Evolutionary conservation across 768 basidiomycete genomes (phyloP), one percentile per base, ranked within the genome.

Genomic region (Boletus rubroflammeus): DNA sequence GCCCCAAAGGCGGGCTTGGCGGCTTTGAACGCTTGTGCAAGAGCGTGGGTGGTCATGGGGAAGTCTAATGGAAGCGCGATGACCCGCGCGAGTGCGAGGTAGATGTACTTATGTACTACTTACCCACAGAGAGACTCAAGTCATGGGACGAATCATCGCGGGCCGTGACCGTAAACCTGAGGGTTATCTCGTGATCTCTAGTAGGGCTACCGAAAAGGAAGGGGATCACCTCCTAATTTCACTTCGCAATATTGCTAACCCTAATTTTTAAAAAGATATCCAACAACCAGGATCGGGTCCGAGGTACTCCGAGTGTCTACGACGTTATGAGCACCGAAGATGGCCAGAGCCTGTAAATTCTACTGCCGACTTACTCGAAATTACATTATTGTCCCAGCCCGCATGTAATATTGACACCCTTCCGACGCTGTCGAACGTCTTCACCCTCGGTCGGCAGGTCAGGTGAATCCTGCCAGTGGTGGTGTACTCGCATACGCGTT

Each of bases 1-100:
- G 79, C 81, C 10, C 86, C 85, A 54, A 88, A 84, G 1, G 85
- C 83, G 21, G 85, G 77, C 58, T 75, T 84, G 59, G 76, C 74
- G 0, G 80, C 72, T 58, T 76, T 77, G 68, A 88, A 76, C 7
- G 78, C 74, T 43, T 73, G 71, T 50, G 81, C 67, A 21, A 87
- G 79, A 5, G 81, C 67, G 66, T 84, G 82, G 26, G 77, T 69
- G 21, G 81, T 67, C 82, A 83, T 84, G 41, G 58, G 35, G 29
- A 56, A 25, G 34, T 50, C 40, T 11, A 13, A n/a, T 29, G 32
- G 40, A 15, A 23, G 21, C 43, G 10, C 9, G 21, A 40, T 51
- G 47, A 15, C 41, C 31, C 31, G 26, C 52, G 5, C 32, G 53
- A n/a, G 59, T 10, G 21, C 21, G 11, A 26, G 13, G 6, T 29